Evolutionary conservation across 2,329 filamentous ascomycete species (phyloP).

Genomic region (Apiospora rasikravindrae): DNA sequence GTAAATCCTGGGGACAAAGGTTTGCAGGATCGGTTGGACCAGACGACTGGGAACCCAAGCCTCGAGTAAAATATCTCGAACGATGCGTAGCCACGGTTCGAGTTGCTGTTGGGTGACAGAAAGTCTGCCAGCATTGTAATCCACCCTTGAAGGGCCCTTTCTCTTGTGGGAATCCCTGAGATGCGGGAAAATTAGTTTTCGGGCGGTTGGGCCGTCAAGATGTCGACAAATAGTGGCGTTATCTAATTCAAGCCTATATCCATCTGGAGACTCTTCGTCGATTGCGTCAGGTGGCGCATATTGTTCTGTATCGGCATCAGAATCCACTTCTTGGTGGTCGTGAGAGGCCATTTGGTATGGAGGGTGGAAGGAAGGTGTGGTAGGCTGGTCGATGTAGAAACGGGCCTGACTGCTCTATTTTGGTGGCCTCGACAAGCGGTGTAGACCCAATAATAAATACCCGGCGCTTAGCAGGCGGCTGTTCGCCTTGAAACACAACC

Average conservation of each 20-base stretch:
- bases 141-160: background rate
- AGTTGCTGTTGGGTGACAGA: background rate
- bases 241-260: background rate
- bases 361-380: background rate
- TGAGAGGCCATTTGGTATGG: background rate
- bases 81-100: background rate
- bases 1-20: background rate
- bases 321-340: background rate
- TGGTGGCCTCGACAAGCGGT: too few species aligned
- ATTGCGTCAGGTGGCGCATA: background rate
- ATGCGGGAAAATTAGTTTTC: background rate
- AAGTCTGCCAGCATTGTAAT: background rate
- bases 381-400: too few species aligned
- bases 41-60: background rate
- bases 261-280: background rate
- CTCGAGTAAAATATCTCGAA: background rate
- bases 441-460: too few species aligned
- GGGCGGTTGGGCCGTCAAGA: background rate
- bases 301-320: background rate
- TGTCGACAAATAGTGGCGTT: background rate
- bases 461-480: too few species aligned
- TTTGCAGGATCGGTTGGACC: background rate
- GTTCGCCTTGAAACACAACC: background rate
- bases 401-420: too few species aligned
- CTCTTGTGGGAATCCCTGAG: background rate